These are phyloP conservation scores for Dalechampia spathulata DNA, from an alignment of 441 rosid species.

Conservation along the genomic window DNA sequence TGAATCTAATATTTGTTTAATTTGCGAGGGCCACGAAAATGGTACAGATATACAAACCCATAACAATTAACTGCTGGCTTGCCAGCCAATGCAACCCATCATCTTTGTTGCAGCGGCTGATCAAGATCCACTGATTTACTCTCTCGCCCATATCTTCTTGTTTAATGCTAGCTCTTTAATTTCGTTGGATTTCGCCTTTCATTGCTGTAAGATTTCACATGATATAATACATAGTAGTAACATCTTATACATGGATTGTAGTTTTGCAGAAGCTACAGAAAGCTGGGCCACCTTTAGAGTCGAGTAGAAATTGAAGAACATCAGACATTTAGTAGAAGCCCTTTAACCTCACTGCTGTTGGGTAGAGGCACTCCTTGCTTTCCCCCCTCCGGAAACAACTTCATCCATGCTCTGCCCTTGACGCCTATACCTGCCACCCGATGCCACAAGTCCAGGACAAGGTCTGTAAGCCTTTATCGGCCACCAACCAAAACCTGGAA, in stretches of 20 bases:
- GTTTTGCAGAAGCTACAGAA: background rate
- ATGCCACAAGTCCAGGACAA: slow-evolving; percentile 71
- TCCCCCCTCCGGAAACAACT: slow-evolving; percentile 51
- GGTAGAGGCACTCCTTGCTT: slow-evolving; percentile 15
- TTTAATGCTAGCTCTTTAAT: slow-evolving; percentile 23
- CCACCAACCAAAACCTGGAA: slow-evolving; percentile 99
- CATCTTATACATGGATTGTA: background rate
- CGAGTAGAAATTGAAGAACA: background rate
- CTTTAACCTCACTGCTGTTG: slow-evolving; percentile 13
- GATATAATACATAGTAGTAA: background rate
- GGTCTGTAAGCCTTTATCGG: slow-evolving; percentile 93
- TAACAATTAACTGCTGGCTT: no score
- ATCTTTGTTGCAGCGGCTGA: no score
- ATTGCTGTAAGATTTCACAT: slow-evolving; percentile 28
- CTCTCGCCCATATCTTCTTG: background rate
- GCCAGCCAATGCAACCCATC: no score
- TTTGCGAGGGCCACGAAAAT: no score
- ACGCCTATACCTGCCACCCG: slow-evolving; percentile 74
- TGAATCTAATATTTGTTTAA: no score
- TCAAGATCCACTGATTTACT: no score
- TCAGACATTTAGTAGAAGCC: background rate
- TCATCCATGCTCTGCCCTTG: slow-evolving; percentile 92
- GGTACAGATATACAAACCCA: no score
- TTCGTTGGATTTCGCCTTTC: slow-evolving; percentile 22
- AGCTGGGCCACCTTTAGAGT: background rate